Evolutionary conservation across 1,284 basidiomycete species (phyloP).

Genomic region (Malassezia caprae): DNA sequence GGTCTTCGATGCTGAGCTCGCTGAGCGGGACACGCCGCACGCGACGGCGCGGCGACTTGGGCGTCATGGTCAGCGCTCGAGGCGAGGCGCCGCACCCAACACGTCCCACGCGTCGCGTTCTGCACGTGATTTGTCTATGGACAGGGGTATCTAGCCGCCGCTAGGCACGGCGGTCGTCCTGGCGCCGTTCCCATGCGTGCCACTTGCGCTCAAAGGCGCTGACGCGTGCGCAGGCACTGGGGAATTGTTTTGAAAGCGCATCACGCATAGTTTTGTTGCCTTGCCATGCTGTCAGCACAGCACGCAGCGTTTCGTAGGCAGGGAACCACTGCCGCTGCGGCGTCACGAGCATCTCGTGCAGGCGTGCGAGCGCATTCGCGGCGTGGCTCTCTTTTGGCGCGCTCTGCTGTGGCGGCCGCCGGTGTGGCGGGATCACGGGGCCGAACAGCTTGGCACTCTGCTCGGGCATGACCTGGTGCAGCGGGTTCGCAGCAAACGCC

Average conservation of each 20-base stretch:
- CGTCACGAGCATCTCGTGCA: background rate
- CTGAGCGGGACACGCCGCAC: constrained; percentile 6
- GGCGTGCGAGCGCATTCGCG: background rate
- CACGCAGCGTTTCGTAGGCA: constrained; percentile 5
- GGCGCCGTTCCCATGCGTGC: background rate
- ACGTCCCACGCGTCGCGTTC: background rate
- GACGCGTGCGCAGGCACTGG: background rate
- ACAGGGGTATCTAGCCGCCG: background rate
- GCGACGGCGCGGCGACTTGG: background rate
- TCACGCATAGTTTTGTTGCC: background rate
- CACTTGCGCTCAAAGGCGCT: background rate
- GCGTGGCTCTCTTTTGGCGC: background rate
- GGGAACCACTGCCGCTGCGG: constrained; percentile 11
- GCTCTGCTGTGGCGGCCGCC: background rate
- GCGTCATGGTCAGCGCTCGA: background rate
- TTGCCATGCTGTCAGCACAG: background rate
- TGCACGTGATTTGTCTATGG: background rate
- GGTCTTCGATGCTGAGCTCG: constrained; percentile 3
- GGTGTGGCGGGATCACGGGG: background rate
- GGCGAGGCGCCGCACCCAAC: background rate
- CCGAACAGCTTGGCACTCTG: background rate
- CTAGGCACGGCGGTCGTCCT: background rate
- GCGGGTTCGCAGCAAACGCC: constrained; percentile 5
- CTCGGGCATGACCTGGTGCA: constrained; percentile 2
- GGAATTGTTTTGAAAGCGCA: background rate